These are phyloP conservation scores for Cladosporium sp. DNA, from an alignment of 2,329 filamentous ascomycete species.

Conservation along the genomic window DNA sequence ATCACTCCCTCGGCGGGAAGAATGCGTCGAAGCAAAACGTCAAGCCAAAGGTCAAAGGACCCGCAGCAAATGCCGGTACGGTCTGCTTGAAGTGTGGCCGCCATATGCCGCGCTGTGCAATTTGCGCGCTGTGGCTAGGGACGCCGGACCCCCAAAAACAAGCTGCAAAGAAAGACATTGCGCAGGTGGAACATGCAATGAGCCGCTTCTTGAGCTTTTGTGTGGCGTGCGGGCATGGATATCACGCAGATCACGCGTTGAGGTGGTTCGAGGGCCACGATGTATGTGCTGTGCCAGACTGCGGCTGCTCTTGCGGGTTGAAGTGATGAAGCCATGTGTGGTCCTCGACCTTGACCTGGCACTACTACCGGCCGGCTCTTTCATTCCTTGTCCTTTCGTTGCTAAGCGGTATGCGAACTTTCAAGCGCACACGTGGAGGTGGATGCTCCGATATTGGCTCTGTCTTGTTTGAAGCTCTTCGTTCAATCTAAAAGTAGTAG, in stretches of 20 bases:
- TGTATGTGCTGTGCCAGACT: constrained; percentile 51
- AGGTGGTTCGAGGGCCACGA: constrained; percentile 54
- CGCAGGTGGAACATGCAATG: constrained; percentile 38
- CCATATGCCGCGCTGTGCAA: constrained; percentile 56
- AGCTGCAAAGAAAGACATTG: constrained; percentile 22
- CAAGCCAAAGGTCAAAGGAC: constrained; percentile 18
- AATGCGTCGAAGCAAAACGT: no score
- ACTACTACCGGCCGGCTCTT: no score
- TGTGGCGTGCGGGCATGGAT: constrained; percentile 57
- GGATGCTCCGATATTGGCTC: no score
- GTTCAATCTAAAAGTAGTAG: no score
- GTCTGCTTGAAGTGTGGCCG: constrained; percentile 56
- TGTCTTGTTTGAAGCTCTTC: no score
- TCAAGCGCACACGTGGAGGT: no score
- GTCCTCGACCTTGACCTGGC: no score
- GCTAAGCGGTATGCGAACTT: no score
- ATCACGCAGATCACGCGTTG: constrained; percentile 56
- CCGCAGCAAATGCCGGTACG: constrained; percentile 37
- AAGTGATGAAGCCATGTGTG: background rate
- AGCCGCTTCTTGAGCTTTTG: constrained; percentile 55
- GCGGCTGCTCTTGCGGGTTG: constrained; percentile 44
- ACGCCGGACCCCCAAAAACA: constrained; percentile 47
- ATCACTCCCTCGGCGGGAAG: constrained; percentile 18
- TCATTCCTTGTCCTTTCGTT: no score
- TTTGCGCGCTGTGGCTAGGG: constrained; percentile 58